Evolutionary conservation across 2,329 filamentous ascomycete species (phyloP), one percentile per base, ranked within the genome.

Genomic region (Apiospora hydei): DNA sequence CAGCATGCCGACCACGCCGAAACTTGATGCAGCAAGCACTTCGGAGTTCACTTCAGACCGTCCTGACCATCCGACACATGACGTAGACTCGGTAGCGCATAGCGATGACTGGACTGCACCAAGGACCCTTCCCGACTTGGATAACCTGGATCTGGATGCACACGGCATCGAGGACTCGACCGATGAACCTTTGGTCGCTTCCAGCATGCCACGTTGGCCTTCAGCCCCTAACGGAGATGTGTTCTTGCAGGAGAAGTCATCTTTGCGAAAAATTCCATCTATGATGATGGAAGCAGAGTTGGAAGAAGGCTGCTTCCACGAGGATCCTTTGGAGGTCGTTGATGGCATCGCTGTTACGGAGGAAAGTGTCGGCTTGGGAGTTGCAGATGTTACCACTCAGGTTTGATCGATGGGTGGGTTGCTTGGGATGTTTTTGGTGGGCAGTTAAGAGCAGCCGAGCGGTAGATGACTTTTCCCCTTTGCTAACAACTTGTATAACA

Each of bases 331-430:
- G 2, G 83, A 86, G 43, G 85, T 89, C 1, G 81, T 83, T 4
- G 83, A 85, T 21, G 89, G 88, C 1, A 82, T 91, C 5, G 88
- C 88, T 1, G 78, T 91, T 38, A 85, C 86, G 3, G 88, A 91
- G 76, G 88, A 90, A 77, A 87, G 85, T 61, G 84, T 89, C 21
- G 84, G 85, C 73, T 80, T 83, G 44, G 84, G 85, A 24, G 77
- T 84, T 43, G 80, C 85, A 3, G 86, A 88, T 76, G 74, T 87
- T 26, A 77, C 86, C 51, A 84, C 82, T 43, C 77, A 79, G 67
- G 68, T 57, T 46, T 77, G 67, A 51, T 47, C 18, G 16, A 67
- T 67, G 10, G 64, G 51, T 16, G 6, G 26, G 18, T 34, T 8
- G 26, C 11, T 21, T 21, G 16, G 53, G 30, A 8, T n/a, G 30